A percentile compares a stretch with the other conserved stretches of the same genome.
Conservation (phyloP, 2,329 filamentous ascomycete species). For the Spiromastix sp. region DNA sequence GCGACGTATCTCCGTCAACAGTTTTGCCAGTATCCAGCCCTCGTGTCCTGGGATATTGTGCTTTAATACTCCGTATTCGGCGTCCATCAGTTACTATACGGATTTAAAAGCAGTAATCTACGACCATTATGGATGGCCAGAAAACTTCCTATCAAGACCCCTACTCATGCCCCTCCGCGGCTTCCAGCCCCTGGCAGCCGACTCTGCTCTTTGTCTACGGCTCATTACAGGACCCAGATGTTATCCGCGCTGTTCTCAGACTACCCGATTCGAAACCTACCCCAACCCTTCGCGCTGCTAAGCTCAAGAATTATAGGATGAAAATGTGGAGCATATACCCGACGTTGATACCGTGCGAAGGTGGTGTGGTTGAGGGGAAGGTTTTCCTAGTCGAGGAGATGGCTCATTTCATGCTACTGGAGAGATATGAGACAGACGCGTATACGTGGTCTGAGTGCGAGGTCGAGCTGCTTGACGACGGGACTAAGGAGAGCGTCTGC, state of each 20-base stretch:
- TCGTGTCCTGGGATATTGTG: too few relatives aligned
- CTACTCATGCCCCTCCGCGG: background rate
- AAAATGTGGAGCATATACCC: conserved; percentile 10
- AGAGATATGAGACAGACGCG: conserved; percentile 9
- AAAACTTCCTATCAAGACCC: too few relatives aligned
- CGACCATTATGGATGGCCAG: too few relatives aligned
- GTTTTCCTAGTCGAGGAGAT: conserved; percentile 7
- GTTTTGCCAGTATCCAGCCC: too few relatives aligned
- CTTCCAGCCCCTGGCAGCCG: background rate
- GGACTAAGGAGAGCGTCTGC: conserved; percentile 2
- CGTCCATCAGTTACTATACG: too few relatives aligned
- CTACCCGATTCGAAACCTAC: background rate
- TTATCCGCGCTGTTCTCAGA: conserved; percentile 7
- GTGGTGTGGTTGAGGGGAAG: conserved; percentile 3
- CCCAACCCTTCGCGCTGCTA: conserved; percentile 4
- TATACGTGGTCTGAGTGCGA: conserved; percentile 7
- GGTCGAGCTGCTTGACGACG: conserved; percentile 5
- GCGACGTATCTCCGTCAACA: too few relatives aligned
- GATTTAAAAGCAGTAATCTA: too few relatives aligned
- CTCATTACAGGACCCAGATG: conserved; percentile 10
- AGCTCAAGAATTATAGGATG: conserved; percentile 8
- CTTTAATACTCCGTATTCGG: too few relatives aligned
- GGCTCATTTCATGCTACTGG: conserved; percentile 6
- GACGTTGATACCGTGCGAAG: conserved; percentile 5
- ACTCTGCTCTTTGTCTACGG: conserved; percentile 10